Evolutionary conservation across 345 rosid species (phyloP), one percentile per base, ranked within the genome.

Genomic region (Cochlearia excelsa): DNA sequence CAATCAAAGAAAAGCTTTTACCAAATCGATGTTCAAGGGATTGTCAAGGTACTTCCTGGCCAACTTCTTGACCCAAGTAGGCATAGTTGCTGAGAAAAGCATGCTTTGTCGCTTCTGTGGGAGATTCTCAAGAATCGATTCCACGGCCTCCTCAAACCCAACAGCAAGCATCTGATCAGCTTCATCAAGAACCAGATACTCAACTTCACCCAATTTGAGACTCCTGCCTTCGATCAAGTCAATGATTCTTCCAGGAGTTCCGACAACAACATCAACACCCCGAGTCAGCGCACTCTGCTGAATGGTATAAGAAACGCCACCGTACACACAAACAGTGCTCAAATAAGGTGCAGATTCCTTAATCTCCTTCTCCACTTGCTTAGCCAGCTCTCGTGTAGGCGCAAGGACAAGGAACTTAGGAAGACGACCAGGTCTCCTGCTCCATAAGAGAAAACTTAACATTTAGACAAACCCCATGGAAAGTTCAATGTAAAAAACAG

Each of bases 11-110:
- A 54, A 51, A 68, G 41, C 28, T 47, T 27, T 62, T 78, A 93
- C 99, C 95, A 93, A 64, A 80, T 89, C 99, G 40, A 88, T 86
- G 44, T 83, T 91, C 74, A 89, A 77, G 43, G 99, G 97, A 69
- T 83, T 84, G 59, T 89, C 79, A 79, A 93, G 76, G 74, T 89
- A 74, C 72, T 89, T 93, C 78, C 99, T 80, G 0, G 99, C 82
- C 73, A 93, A 69, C 74, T 89, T 93, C 79, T 83, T 89, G 44
- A 93, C 91, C 99, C 99, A 93, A 57, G 80, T 46, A 67, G 99
- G 99, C 97, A 93, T 93, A 43, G 99, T 93, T 59, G 99, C 97
- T n/a, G 99, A 93, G 82, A 93, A 93, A 70, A 93, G 95, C 99
- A 89, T 86, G 82, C 89, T 93, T 57, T 93, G 99, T 50, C 97